phyloP scores from a whole-genome alignment of 78 protist genomes.

The Dictyostelium citrinum region DNA sequence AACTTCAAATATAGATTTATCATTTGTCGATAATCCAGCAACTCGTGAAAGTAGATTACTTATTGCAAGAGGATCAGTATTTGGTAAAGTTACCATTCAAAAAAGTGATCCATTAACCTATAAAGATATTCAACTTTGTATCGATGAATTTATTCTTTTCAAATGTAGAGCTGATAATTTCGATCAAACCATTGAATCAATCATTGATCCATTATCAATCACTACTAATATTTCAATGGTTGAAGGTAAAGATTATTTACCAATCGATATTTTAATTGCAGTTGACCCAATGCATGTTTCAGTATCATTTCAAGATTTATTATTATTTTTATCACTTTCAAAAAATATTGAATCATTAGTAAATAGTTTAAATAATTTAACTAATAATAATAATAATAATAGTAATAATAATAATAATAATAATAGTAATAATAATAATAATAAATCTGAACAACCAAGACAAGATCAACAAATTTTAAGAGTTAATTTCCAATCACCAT shows the following conservation, averaged over 20 bases:
- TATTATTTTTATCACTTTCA: conserved; percentile 6
- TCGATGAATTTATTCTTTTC: conserved; percentile 34
- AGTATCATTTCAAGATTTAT: conserved; percentile 49
- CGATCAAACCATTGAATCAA: conserved; percentile 12
- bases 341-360: not conserved
- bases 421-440: not conserved
- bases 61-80: not conserved
- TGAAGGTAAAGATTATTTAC: conserved; percentile 26
- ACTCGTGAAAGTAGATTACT: not conserved
- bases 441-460: not conserved
- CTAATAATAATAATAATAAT: not conserved
- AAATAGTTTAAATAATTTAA: not conserved
- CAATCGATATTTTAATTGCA: conserved; percentile 19
- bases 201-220: conserved; percentile 41
- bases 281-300: conserved; percentile 51
- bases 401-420: not conserved
- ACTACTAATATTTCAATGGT: conserved; percentile 1
- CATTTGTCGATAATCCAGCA: conserved; percentile 43
- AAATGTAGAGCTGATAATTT: conserved; percentile 27
- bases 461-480: not conserved
- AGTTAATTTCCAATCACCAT: conserved; percentile 43
- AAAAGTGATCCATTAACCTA: not conserved
- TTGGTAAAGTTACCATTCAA: conserved; percentile 28
- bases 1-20: conserved; percentile 11
- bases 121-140: conserved; percentile 12